A percentile compares a stretch with the other conserved stretches of the same genome.
These are phyloP conservation scores for Macrophomina tecta DNA, from an alignment of 2,329 filamentous ascomycete species.

Conservation along the genomic window DNA sequence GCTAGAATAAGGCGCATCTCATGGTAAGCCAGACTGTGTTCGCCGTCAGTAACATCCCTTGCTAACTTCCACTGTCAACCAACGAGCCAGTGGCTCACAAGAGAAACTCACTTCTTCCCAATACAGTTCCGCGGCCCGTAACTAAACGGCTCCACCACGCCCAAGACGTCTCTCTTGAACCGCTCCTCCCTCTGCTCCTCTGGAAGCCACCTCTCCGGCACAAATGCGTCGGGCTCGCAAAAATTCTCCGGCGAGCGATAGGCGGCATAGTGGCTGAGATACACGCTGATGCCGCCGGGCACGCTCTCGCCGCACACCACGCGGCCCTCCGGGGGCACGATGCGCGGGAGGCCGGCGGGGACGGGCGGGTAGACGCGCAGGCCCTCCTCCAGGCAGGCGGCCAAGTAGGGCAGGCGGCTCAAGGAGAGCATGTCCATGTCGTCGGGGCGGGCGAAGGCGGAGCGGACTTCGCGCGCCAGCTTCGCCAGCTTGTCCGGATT, in stretches of 20 bases:
- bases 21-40: slow-evolving; percentile 44
- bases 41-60: background rate
- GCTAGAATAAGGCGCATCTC: slow-evolving; percentile 51
- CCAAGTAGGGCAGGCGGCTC: slow-evolving; percentile 43
- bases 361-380: slow-evolving; percentile 52
- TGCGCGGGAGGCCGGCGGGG: slow-evolving; percentile 41
- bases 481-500: slow-evolving; percentile 35
- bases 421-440: slow-evolving; percentile 45
- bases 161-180: slow-evolving; percentile 39
- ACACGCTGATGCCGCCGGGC: slow-evolving; percentile 35
- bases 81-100: background rate
- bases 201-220: slow-evolving; percentile 50
- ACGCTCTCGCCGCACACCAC: slow-evolving; percentile 45
- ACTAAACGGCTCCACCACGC: slow-evolving; percentile 52
- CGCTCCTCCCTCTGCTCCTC: slow-evolving; percentile 30
- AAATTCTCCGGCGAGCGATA: slow-evolving; percentile 39
- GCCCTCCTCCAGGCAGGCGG: slow-evolving; percentile 49
- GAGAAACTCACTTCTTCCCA: slow-evolving; percentile 43
- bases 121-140: slow-evolving; percentile 49
- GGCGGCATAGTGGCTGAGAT: slow-evolving; percentile 27
- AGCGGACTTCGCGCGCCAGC: slow-evolving; percentile 39
- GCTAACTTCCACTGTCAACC: background rate
- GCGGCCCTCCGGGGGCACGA: slow-evolving; percentile 44
- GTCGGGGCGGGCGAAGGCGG: slow-evolving; percentile 34
- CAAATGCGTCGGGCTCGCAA: slow-evolving; percentile 42